Conservation (phyloP, 2,329 filamentous ascomycete species). For the Lachnellula cervina region DNA sequence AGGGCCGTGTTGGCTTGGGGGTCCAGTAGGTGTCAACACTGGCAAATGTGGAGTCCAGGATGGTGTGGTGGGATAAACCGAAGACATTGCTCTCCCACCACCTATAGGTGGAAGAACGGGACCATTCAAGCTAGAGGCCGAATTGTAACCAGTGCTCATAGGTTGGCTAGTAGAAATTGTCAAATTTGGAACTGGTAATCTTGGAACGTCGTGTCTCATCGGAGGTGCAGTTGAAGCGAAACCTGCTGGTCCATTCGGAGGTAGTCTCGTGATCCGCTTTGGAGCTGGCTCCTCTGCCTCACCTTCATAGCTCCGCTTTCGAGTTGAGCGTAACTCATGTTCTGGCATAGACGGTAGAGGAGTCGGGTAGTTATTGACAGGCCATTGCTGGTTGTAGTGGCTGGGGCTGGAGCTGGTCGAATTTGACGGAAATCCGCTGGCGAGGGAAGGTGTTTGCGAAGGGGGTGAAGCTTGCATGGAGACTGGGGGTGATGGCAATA, state of each 20-base stretch:
- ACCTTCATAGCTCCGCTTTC: constrained; percentile 57
- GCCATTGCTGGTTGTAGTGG: constrained; percentile 29
- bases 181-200: constrained; percentile 68
- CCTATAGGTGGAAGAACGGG: constrained; percentile 27
- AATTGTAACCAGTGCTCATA: constrained; percentile 20
- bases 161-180: constrained; percentile 37
- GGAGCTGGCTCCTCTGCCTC: constrained; percentile 49
- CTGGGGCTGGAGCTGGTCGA: constrained; percentile 8
- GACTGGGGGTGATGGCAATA: constrained; percentile 46
- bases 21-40: constrained; percentile 30
- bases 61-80: constrained; percentile 60
- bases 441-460: constrained; percentile 33
- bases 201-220: constrained; percentile 37
- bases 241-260: constrained; percentile 5
- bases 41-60: constrained; percentile 41
- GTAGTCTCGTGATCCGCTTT: constrained; percentile 39
- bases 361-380: constrained; percentile 36
- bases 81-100: constrained; percentile 62
- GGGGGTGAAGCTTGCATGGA: constrained; percentile 46
- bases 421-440: constrained; percentile 34
- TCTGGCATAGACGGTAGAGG: constrained; percentile 34
- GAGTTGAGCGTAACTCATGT: constrained; percentile 33
- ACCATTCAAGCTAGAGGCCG: constrained; percentile 17
- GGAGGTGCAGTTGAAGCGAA: constrained; percentile 12
- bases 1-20: constrained; percentile 16